phyloP scores from a whole-genome alignment of 495 filamentous ascomycete genomes.

The Aspergillus heteromorphus region DNA sequence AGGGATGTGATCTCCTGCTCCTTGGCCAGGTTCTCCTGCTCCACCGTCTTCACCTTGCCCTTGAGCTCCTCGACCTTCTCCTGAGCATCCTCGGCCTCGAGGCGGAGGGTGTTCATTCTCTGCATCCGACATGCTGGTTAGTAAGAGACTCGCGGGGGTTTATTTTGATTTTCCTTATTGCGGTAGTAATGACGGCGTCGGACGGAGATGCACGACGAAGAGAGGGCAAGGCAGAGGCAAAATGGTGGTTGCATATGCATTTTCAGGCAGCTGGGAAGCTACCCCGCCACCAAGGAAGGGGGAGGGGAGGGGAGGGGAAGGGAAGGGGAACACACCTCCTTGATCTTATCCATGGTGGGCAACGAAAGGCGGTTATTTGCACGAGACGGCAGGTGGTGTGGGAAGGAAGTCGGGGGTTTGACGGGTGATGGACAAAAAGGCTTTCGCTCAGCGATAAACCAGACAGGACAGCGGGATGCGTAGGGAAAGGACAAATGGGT shows the following conservation, averaged over 20 bases:
- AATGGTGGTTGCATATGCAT: slow-evolving; percentile 20
- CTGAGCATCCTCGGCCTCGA: slow-evolving; percentile 80
- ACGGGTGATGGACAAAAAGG: slow-evolving; percentile 13
- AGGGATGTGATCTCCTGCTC: slow-evolving; percentile 97
- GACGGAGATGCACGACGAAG: slow-evolving; percentile 12
- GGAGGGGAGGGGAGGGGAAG: slow-evolving; percentile 17
- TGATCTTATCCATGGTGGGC: slow-evolving; percentile 59
- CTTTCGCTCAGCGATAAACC: slow-evolving; percentile 45
- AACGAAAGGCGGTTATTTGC: slow-evolving; percentile 12
- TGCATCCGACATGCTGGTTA: slow-evolving; percentile 35
- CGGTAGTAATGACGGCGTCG: slow-evolving; percentile 1
- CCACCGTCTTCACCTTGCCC: slow-evolving; percentile 76
- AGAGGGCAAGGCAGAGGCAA: slow-evolving; percentile 9
- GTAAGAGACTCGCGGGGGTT: neutral
- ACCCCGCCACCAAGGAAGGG: slow-evolving; percentile 38
- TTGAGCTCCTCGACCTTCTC: slow-evolving; percentile 81
- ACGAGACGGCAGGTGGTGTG: slow-evolving; percentile 24
- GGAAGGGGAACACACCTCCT: slow-evolving; percentile 58
- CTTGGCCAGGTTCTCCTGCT: slow-evolving; percentile 92
- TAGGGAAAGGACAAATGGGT: slow-evolving; percentile 11
- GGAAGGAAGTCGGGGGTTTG: slow-evolving; percentile 12
- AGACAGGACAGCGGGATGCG: slow-evolving; percentile 12
- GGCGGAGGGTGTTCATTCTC: slow-evolving; percentile 90
- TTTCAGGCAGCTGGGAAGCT: slow-evolving; percentile 33
- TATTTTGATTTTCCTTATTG: slow-evolving; percentile 9